Evolutionary conservation across 768 basidiomycete species (phyloP), one percentile per base, ranked within the genome.

Genomic region (Dentipellis sp.): DNA sequence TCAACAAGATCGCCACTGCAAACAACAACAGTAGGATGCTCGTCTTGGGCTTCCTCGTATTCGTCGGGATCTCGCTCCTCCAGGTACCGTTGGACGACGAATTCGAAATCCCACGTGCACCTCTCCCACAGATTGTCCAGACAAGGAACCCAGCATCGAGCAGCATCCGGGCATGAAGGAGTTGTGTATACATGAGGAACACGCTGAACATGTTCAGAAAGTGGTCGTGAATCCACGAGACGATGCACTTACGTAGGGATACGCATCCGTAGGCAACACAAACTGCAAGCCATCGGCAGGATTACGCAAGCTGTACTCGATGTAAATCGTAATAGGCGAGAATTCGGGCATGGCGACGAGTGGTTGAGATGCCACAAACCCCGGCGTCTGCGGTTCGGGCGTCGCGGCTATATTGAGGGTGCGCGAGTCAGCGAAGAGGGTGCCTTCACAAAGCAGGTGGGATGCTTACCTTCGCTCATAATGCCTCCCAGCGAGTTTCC

Each of bases 81-180:
- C 12, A 91, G 72, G 65, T 83, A 86, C 61, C 86, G 78, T 51
- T 94, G 94, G 36, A 97, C 94, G 52, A 97, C 83, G 68, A 97
- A 91, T 69, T 97, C 92, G 56, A 98, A 88, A 65, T 99, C 97
- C 97, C 97, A 99, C 7, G 95, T 94, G 63, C 91, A 97, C 64
- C 91, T 86, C 70, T 97, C 94, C 91, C 93, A 95, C 19, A 93
- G 71, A 63, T 83, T 90, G 69, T 99, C 97, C 17, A 97, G 71
- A 64, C 97, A 99, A 12, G 97, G 97, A n/a, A 97, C 86, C 97
- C 97, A 99, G 64, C 91, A 94, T 65, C 97, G 78, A n/a, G 95
- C 94, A 16, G 91, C 79, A 66, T 94, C 91, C 6, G 93, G 85
- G 8, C 86, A 86, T 0, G 90, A 88, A 1, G 93, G 86, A 4